Percentiles rank a stretch among this genome's conserved stretches.
Evolutionary conservation across 2,329 filamentous ascomycete species (phyloP).

Genomic region (Fusarium keratoplasticum): DNA sequence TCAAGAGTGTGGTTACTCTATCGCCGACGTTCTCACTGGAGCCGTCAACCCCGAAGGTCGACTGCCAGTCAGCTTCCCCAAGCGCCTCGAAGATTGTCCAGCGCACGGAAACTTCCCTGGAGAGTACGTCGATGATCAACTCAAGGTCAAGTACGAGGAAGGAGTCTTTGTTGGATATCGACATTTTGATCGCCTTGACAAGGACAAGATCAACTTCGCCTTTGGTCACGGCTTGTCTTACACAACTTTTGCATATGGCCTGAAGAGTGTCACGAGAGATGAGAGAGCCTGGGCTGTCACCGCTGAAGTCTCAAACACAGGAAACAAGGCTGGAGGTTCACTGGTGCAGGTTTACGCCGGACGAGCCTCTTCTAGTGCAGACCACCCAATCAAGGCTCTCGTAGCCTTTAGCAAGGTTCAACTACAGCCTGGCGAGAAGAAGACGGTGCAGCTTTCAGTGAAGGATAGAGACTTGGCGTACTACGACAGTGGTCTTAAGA

Average conservation of each 20-base stretch:
- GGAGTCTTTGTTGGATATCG: conserved; percentile 76
- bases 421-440: conserved; percentile 36
- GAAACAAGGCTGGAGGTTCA: conserved; percentile 57
- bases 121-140: conserved; percentile 50
- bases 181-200: conserved; percentile 69
- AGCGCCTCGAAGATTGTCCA: conserved; percentile 68
- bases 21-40: conserved; percentile 74
- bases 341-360: conserved; percentile 66
- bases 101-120: conserved; percentile 70
- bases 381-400: conserved; percentile 46
- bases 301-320: conserved; percentile 68
- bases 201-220: conserved; percentile 67
- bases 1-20: conserved; percentile 75
- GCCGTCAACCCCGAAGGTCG: conserved; percentile 72
- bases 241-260: conserved; percentile 68
- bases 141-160: conserved; percentile 70
- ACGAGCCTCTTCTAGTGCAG: conserved; percentile 1
- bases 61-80: conserved; percentile 72
- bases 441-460: conserved; percentile 24
- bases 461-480: conserved; percentile 43
- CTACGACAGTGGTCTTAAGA: conserved; percentile 37
- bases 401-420: conserved; percentile 47
- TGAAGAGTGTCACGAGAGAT: conserved; percentile 51
- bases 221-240: conserved; percentile 78
- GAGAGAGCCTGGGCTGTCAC: conserved; percentile 66